These are phyloP conservation scores for Escallonia rubra DNA, from an alignment of 129 eudicot species.

Conservation along the genomic window DNA sequence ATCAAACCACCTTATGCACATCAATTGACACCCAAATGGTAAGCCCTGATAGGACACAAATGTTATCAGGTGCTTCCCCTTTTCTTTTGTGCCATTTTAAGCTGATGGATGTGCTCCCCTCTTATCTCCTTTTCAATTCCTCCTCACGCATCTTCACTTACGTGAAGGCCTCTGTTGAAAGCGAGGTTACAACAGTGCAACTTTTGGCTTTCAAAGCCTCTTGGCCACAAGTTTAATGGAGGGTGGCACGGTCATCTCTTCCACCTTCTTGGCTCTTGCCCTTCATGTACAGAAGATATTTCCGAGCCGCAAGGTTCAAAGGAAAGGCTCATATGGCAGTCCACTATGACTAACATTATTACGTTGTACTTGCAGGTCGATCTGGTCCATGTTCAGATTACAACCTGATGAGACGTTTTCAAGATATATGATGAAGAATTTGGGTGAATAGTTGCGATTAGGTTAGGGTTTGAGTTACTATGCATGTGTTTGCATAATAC, in stretches of 20 bases:
- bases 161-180: not conserved
- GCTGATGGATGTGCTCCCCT: not conserved
- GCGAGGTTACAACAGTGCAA: too few species aligned
- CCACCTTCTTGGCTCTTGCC: not conserved
- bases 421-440: too few species aligned
- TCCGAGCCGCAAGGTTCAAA: not conserved
- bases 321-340: not conserved
- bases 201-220: too few species aligned
- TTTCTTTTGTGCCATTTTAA: not conserved
- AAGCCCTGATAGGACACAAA: not conserved
- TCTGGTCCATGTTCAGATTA: too few species aligned
- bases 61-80: not conserved
- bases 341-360: not conserved
- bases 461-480: too few species aligned
- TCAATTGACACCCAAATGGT: not conserved
- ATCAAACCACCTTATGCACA: too few species aligned
- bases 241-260: not conserved
- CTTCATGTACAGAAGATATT: not conserved
- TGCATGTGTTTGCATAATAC: too few species aligned
- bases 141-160: not conserved
- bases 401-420: too few species aligned
- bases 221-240: not conserved
- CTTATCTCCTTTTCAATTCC: not conserved
- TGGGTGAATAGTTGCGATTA: too few species aligned
- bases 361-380: too few species aligned